Evolutionary conservation across 352 stramenopile species (phyloP).

Genomic region (Phytopythium boreale): DNA sequence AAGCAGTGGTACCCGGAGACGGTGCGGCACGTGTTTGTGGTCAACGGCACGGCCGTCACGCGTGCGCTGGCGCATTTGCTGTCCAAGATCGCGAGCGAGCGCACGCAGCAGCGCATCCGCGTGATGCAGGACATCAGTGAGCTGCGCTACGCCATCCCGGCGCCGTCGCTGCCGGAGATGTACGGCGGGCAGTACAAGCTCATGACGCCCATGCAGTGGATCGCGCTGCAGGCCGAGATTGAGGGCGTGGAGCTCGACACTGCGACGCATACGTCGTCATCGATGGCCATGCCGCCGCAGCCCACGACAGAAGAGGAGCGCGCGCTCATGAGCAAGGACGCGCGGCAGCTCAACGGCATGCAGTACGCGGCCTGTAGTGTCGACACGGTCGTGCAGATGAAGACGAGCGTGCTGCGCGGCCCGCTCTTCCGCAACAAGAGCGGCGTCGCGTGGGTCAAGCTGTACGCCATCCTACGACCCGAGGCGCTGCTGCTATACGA

Average conservation of each 20-base stretch:
- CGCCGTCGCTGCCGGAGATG: conserved; percentile 46
- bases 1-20: conserved; percentile 68
- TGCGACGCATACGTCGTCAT: conserved; percentile 6
- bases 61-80: conserved; percentile 53
- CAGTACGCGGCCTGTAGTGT: conserved; percentile 75
- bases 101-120: conserved; percentile 49
- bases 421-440: conserved; percentile 70
- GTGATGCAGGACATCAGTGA: conserved; percentile 44
- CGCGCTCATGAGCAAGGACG: conserved; percentile 55
- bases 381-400: conserved; percentile 62
- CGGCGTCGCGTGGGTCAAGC: conserved; percentile 59
- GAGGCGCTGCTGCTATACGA: conserved; percentile 78
- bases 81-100: conserved; percentile 40
- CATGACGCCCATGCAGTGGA: conserved; percentile 50
- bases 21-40: conserved; percentile 52
- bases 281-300: conserved; percentile 1
- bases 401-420: conserved; percentile 62
- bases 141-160: conserved; percentile 41
- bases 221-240: conserved; percentile 67
- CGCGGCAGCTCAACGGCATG: conserved; percentile 69
- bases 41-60: conserved; percentile 57
- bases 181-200: conserved; percentile 62
- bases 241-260: conserved; percentile 64
- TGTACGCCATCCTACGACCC: conserved; percentile 64
- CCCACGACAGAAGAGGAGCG: conserved; percentile 34